Percentiles rank a stretch among this genome's conserved stretches.
These are phyloP conservation scores for Cyclotella kingstonii DNA, from an alignment of 108 stramenopile species.

Conservation along the genomic window DNA sequence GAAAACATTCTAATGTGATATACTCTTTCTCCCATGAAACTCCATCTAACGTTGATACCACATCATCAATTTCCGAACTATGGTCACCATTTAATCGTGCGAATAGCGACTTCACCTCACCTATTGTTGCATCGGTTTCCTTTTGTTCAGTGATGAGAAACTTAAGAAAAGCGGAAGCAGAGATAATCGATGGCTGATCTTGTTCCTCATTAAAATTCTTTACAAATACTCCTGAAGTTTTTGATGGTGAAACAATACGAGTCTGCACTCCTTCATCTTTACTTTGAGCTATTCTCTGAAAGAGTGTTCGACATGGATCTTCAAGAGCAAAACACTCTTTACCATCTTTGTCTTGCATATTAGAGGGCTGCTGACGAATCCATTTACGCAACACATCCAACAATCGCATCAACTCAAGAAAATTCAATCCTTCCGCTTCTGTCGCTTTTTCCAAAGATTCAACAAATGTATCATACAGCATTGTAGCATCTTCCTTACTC, in stretches of 20 bases:
- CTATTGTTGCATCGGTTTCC: conserved; percentile 47
- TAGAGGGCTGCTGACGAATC: background rate
- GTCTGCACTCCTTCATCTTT: conserved; percentile 18
- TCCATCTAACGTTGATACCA: conserved; percentile 17
- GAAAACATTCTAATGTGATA: conserved; percentile 52
- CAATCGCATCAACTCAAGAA: conserved; percentile 16
- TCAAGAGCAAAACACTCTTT: background rate
- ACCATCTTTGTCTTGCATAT: background rate
- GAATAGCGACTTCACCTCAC: conserved; percentile 59
- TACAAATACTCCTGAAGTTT: conserved; percentile 40
- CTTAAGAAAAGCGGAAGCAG: conserved; percentile 57
- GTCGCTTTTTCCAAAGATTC: conserved; percentile 14
- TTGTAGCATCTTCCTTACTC: conserved; percentile 24
- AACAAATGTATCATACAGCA: conserved; percentile 23
- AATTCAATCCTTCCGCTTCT: conserved; percentile 27
- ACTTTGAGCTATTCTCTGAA: conserved; percentile 14
- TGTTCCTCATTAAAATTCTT: conserved; percentile 1
- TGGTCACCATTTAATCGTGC: conserved; percentile 48
- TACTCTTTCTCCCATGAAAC: conserved; percentile 46
- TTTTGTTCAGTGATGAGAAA: conserved; percentile 67
- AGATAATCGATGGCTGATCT: conserved; percentile 31
- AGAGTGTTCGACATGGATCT: conserved; percentile 31
- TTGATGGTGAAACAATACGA: conserved; percentile 44
- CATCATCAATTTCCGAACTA: conserved; percentile 21
- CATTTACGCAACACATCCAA: conserved; percentile 24